These are phyloP conservation scores for Quercus lobata DNA, from an alignment of 331 rosid species.

Conservation along the genomic window DNA sequence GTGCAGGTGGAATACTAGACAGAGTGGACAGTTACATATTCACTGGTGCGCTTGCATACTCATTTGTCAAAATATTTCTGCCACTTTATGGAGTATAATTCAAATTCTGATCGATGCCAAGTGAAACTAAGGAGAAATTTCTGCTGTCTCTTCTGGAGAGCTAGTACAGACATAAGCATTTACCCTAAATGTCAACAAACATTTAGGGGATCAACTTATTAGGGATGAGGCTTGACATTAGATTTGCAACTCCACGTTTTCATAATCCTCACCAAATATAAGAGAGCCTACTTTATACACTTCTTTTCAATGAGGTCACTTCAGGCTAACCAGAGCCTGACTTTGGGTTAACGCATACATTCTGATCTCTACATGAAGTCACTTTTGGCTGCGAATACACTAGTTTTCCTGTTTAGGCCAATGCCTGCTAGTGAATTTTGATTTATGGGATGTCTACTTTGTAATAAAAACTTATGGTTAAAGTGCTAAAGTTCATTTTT, in stretches of 20 bases:
- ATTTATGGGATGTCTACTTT: neutral
- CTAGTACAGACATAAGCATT: neutral
- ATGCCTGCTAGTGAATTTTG: neutral
- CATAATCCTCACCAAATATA: neutral
- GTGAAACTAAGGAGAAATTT: neutral
- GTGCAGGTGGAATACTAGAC: slow-evolving; percentile 79
- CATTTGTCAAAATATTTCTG: slow-evolving; percentile 60
- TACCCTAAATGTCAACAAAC: neutral
- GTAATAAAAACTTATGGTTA: neutral
- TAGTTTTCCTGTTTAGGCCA: neutral
- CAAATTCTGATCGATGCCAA: neutral
- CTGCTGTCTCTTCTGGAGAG: neutral
- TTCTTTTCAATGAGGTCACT: neutral
- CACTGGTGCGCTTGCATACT: slow-evolving; percentile 86
- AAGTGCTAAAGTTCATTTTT: neutral
- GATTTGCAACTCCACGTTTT: neutral
- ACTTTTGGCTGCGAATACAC: neutral
- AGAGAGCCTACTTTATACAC: neutral
- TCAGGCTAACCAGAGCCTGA: neutral
- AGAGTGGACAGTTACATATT: slow-evolving; percentile 81
- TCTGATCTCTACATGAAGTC: neutral
- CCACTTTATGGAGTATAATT: slow-evolving; percentile 72
- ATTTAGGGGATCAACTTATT: neutral
- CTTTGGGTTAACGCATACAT: too few species aligned
- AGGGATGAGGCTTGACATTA: neutral